Base-by-base conservation (phyloP, 306 rosid species). In the Mimosa bimucronata region DNA sequence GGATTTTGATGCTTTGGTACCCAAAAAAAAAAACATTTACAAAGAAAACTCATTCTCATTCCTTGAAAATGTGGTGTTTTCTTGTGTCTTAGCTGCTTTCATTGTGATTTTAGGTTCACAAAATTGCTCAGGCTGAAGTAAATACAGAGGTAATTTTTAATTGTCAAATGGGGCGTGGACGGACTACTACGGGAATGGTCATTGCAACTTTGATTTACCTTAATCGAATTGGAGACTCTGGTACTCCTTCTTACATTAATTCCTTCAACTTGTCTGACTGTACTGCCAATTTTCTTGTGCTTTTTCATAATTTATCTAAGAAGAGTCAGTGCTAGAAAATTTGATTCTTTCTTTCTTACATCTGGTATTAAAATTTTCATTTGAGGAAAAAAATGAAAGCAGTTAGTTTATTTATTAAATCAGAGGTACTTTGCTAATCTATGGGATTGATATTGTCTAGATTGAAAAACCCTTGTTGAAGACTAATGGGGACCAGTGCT, bases 81-180 rank as follows among this genome's bases (percentile, higher is more conserved):
- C 45, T 42, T 69, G 76, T 53, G 66, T 70, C 81, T 82, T 84
- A 80, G 29, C 77, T 41, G 68, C 78, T 67, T 65, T 83, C 78
- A 69, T 81, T 77, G 80, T 88, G 77, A 81, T 78, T 86, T 84
- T 77, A 93, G 98, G 98, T 93, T 74, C 88, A 84, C 80, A 91
- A 87, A 91, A 87, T 93, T 87, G 86, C 94, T 81, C 89, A 88
- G 85, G 93, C 89, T 67, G 89, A 88, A 69, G 86, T 91, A 79
- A 90, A 86, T 58, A 89, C 92, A 57, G 90, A 90, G 79, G 82
- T 93, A 83, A 90, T 93, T 80, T 93, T 93, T 83, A 93, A 93
- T 84, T 93, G 98, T 85, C 98, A 93, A 93, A 93, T 93, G 98
- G 98, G 98, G 71, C 98, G 98, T 69, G 98, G 98, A 58, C 80